phyloP scores from a whole-genome alignment of 2,329 filamentous ascomycete species.

The Coniochaeta sp. region DNA sequence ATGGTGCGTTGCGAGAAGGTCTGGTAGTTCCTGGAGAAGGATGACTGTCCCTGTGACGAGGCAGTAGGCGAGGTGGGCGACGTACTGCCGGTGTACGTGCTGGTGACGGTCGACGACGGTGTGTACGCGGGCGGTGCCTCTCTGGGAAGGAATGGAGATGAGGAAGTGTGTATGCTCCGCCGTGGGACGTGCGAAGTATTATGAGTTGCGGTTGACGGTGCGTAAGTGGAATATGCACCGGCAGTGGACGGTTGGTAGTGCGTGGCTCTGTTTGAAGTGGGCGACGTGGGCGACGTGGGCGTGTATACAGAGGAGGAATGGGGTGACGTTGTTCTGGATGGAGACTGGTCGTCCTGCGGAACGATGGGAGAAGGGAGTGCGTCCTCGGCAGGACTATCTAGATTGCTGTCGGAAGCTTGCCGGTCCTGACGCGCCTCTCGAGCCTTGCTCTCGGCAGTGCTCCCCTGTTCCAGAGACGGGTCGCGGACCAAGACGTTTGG shows the following conservation, averaged over 20 bases:
- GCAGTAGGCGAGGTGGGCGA: constrained; percentile 23
- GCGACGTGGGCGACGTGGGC: constrained; percentile 5
- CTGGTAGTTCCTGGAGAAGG: constrained; percentile 27
- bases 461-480: constrained; percentile 31
- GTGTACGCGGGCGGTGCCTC: constrained; percentile 46
- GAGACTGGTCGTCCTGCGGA: background rate
- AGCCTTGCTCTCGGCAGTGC: constrained; percentile 30
- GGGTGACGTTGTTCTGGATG: constrained; percentile 4
- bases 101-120: constrained; percentile 23
- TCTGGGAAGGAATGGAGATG: constrained; percentile 11
- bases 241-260: constrained; percentile 13
- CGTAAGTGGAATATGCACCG: constrained; percentile 3
- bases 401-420: constrained; percentile 3
- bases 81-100: constrained; percentile 1
- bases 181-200: constrained; percentile 12
- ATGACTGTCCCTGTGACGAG: background rate
- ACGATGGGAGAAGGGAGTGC: background rate
- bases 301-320: background rate
- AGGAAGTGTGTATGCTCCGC: constrained; percentile 9
- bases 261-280: constrained; percentile 8
- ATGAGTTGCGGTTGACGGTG: constrained; percentile 9
- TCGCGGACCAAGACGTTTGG: constrained; percentile 42
- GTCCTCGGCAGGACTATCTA: background rate
- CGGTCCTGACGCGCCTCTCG: constrained; percentile 35
- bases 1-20: constrained; percentile 35